These are phyloP conservation scores for Thraustotheca clavata DNA, from an alignment of 352 stramenopile genomes.

Conservation along the genomic window DNA sequence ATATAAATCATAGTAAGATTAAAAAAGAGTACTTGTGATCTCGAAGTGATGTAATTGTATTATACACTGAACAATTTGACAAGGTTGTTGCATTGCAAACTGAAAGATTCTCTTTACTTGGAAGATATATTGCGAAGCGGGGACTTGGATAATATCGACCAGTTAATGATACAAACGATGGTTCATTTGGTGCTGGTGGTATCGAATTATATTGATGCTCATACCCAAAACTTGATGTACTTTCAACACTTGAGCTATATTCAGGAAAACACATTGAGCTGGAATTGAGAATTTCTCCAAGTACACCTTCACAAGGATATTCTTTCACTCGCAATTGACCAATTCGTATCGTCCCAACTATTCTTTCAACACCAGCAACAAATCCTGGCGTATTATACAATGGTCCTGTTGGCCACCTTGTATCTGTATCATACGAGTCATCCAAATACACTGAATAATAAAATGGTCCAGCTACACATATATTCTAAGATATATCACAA, in stretches of 20 bases:
- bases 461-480: conserved; percentile 5
- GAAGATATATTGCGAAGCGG: neutral
- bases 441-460: conserved; percentile 7
- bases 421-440: neutral
- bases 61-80: neutral
- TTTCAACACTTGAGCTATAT: neutral
- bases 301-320: neutral
- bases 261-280: conserved; percentile 9
- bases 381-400: neutral
- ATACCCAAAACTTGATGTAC: neutral
- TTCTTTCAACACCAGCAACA: neutral
- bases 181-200: conserved; percentile 3
- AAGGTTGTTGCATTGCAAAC: neutral
- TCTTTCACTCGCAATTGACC: neutral
- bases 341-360: conserved; percentile 14
- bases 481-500: neutral
- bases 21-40: neutral
- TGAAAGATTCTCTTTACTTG: neutral
- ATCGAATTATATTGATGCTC: neutral
- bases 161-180: neutral
- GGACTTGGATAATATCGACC: neutral
- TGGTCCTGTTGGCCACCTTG: neutral
- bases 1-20: neutral
- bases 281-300: neutral
- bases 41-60: neutral